A percentile compares a stretch with the other conserved stretches of the same genome.
These are phyloP conservation scores for Starmerella scarabaei DNA, from an alignment of 805 yeast species.

Conservation along the genomic window DNA sequence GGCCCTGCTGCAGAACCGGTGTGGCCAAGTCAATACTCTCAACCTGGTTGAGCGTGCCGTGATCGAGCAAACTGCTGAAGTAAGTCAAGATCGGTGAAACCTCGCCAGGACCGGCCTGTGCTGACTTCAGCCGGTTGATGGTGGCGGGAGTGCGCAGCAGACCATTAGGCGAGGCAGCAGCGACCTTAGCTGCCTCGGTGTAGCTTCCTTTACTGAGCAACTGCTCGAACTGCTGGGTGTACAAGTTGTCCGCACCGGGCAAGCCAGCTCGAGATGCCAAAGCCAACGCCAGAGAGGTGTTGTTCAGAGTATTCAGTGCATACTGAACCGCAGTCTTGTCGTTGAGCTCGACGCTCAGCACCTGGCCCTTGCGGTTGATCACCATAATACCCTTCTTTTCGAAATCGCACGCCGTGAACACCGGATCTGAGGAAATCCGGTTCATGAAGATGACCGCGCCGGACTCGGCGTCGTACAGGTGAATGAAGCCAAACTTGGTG, in stretches of 20 bases:
- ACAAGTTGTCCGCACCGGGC: constrained; percentile 91
- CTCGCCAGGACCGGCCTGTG: constrained; percentile 88
- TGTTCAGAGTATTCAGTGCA: constrained; percentile 70
- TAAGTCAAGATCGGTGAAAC: constrained; percentile 89
- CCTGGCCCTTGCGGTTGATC: constrained; percentile 91
- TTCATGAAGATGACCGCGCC: constrained; percentile 89
- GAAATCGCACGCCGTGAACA: constrained; percentile 76
- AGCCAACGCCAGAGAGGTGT: constrained; percentile 72
- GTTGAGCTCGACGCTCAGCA: constrained; percentile 79
- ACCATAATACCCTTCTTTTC: constrained; percentile 75
- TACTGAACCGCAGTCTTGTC: constrained; percentile 79
- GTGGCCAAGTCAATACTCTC: constrained; percentile 91
- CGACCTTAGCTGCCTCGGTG: constrained; percentile 86
- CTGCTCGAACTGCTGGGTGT: constrained; percentile 81
- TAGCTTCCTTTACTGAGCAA: constrained; percentile 76
- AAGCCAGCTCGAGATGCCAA: constrained; percentile 92
- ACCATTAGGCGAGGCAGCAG: constrained; percentile 80
- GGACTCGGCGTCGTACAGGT: constrained; percentile 83
- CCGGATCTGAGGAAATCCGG: constrained; percentile 90
- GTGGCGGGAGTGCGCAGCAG: constrained; percentile 83
- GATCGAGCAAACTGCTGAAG: constrained; percentile 79
- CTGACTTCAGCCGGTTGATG: constrained; percentile 76
- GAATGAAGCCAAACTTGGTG: constrained; percentile 94
- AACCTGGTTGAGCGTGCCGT: constrained; percentile 80
- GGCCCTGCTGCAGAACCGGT: constrained; percentile 90